Evolutionary conservation across 2,329 filamentous ascomycete species (phyloP), one percentile per base, ranked within the genome.

Genomic region (Arthroderma uncinatum): DNA sequence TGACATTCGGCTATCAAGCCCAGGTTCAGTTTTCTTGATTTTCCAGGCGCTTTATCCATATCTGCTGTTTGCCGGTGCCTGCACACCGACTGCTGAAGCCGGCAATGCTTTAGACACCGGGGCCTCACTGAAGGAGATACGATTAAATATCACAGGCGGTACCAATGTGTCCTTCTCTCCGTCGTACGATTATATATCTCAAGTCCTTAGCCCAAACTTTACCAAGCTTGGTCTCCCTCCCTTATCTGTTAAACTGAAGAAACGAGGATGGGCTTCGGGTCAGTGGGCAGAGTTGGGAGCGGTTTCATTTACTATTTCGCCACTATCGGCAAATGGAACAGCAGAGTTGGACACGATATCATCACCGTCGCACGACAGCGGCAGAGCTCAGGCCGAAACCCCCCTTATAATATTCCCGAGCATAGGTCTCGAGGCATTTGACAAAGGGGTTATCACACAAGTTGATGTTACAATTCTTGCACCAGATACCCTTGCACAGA

Each of bases 21-120:
- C 79, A 0, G 81, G 81, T 0, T 78, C 76, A 16, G 74, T 80
- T 4, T 79, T 76, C 50, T 70, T 84, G 10, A 75, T 82, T 0
- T 73, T 83, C 55, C 81, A 84, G 64, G 80, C 81, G 4, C 68
- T 84, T 2, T 74, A 83, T 39, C 82, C 82, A 0, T 83, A 78
- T 61, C 66, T 83, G 2, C 66, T 84, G 1, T 77, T 81, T 66
- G 66, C 68, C 33, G 67, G 64, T 42, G 61, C 63, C 28, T 48
- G 14, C 44, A 48, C 44, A 7, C 21, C 21, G 44, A 48, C n/a
- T 7, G 21, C 23, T 37, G 59, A 57, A 28, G 21, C 55, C 21
- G 21, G 61, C 48, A n/a, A 25, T 16, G 14, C 8, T 50, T 50
- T 19, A 14, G 28, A 33, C 28, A 50, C 47, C 33, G 14, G n/a